phyloP scores from a whole-genome alignment of 371 early-diverging fungal species.

The Apophysomyces elegans region DNA sequence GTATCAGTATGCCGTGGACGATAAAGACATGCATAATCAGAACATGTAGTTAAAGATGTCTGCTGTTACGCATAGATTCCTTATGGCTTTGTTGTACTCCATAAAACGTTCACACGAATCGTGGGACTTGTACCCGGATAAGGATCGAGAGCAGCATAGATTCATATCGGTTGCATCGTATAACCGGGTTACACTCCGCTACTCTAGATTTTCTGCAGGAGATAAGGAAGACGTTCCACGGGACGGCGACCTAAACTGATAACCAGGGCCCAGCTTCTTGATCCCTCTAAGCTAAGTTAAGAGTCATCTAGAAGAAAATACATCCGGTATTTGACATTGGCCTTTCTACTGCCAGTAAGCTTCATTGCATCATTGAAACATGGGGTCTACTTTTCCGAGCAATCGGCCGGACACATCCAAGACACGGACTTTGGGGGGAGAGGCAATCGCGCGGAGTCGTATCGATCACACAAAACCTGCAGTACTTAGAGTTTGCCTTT shows the following conservation, averaged over 20 bases:
- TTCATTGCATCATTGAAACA: not conserved
- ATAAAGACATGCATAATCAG: too few relatives aligned
- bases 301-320: not conserved
- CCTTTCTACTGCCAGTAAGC: too few relatives aligned
- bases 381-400: slow-evolving; percentile 1
- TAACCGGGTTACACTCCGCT: not conserved
- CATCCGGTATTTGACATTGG: too few relatives aligned
- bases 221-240: slow-evolving; percentile 10
- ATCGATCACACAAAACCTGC: slow-evolving; percentile 6
- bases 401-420: not conserved
- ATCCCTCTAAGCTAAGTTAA: not conserved
- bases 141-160: not conserved
- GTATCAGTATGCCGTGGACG: too few relatives aligned
- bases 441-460: not conserved
- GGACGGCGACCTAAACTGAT: slow-evolving; percentile 4
- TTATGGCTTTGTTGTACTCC: too few relatives aligned
- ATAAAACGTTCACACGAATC: not conserved
- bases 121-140: not conserved
- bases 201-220: slow-evolving; percentile 4
- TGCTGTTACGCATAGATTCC: too few relatives aligned
- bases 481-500: not conserved
- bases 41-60: too few relatives aligned
- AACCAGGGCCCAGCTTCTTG: not conserved
- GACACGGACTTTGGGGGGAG: not conserved
- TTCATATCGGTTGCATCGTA: slow-evolving; percentile 4